Conservation (phyloP, 2,329 filamentous ascomycete genomes). For the Grosmannia clavigera region DNA sequence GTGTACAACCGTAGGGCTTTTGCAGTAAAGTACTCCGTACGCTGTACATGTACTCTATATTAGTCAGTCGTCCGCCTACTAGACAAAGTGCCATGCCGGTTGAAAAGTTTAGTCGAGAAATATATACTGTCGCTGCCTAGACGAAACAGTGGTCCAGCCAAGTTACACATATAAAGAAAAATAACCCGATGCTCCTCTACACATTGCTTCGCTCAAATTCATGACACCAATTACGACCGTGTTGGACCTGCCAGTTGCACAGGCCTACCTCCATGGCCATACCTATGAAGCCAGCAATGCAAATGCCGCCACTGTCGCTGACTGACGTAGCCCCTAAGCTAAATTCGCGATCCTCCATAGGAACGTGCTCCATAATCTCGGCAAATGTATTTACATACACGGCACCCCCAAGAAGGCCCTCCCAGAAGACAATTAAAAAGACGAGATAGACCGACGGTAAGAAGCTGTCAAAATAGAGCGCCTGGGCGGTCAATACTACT, state of each 20-base stretch:
- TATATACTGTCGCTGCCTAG: neutral
- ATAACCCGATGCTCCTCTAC: neutral
- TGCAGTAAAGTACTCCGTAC: too few species aligned
- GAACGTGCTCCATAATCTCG: constrained; percentile 77
- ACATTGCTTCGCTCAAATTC: constrained; percentile 31
- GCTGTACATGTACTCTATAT: too few species aligned
- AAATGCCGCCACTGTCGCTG: constrained; percentile 84
- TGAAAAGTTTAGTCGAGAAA: neutral
- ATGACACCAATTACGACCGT: constrained; percentile 64
- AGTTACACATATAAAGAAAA: too few species aligned
- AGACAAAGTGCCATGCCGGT: too few species aligned
- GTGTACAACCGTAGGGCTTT: too few species aligned
- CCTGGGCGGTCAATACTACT: constrained; percentile 58
- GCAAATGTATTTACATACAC: constrained; percentile 97
- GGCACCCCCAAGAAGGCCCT: constrained; percentile 76
- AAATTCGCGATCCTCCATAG: constrained; percentile 72
- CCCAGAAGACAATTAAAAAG: constrained; percentile 82
- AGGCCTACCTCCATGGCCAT: constrained; percentile 71
- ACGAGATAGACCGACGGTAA: constrained; percentile 79
- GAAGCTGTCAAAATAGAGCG: constrained; percentile 54
- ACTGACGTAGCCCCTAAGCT: constrained; percentile 82
- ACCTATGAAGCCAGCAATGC: constrained; percentile 71
- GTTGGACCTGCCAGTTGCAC: constrained; percentile 73
- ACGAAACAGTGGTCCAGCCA: neutral
- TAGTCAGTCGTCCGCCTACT: too few species aligned